A percentile compares a stretch with the other conserved stretches of the same genome.
phyloP scores from a whole-genome alignment of 768 basidiomycete species.

The Tylopilus intermedius region DNA sequence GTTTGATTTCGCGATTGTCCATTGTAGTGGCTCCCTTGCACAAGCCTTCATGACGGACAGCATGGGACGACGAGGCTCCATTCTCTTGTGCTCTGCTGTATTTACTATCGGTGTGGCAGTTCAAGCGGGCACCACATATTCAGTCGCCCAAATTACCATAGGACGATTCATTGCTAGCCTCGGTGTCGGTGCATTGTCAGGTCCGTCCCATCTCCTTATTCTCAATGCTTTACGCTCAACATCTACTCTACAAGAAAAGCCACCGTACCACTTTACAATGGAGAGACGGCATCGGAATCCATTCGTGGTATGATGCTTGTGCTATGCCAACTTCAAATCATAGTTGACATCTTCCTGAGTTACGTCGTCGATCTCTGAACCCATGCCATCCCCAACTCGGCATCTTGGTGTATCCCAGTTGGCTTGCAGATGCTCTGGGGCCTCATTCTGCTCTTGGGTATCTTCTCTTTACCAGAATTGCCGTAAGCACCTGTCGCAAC shows the following conservation, averaged over 20 bases:
- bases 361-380: constrained; percentile 52
- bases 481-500: constrained; percentile 31
- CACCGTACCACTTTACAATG: constrained; percentile 66
- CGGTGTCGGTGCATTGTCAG: constrained; percentile 15
- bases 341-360: constrained; percentile 63
- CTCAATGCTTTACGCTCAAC: background rate
- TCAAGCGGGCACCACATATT: constrained; percentile 13
- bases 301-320: constrained; percentile 69
- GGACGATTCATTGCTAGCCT: constrained; percentile 14
- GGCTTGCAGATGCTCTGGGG: constrained; percentile 15
- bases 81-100: constrained; percentile 12
- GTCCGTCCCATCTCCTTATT: background rate
- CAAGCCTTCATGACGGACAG: constrained; percentile 40
- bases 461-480: constrained; percentile 15
- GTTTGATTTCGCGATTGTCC: background rate
- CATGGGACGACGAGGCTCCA: constrained; percentile 14
- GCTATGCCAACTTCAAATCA: constrained; percentile 73
- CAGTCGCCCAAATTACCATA: constrained; percentile 11
- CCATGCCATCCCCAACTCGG: constrained; percentile 10
- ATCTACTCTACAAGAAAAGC: constrained; percentile 29
- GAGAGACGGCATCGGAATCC: constrained; percentile 71
- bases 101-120: constrained; percentile 13
- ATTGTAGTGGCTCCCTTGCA: constrained; percentile 50
- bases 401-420: constrained; percentile 15
- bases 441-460: constrained; percentile 7